Percentiles rank a stretch among this genome's conserved stretches.
These are phyloP conservation scores for Lachnellula suecica DNA, from an alignment of 2,329 filamentous ascomycete species.

Conservation along the genomic window DNA sequence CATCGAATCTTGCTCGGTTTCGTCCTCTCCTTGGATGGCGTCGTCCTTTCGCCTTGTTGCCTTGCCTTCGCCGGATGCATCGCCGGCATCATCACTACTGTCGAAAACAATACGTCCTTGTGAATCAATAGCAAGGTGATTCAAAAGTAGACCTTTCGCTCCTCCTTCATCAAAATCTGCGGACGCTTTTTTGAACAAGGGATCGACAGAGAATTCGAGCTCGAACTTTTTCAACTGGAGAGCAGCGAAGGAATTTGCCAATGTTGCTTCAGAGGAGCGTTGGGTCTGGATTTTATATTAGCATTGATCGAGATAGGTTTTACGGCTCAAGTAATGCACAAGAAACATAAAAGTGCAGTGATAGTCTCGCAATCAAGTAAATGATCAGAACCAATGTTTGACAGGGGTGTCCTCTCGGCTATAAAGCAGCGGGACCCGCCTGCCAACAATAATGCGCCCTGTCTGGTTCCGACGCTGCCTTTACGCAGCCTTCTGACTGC, in stretches of 20 bases:
- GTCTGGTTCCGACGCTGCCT: too few species aligned
- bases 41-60: constrained; percentile 57
- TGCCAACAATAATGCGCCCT: too few species aligned
- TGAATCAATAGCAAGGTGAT: constrained; percentile 93
- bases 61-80: constrained; percentile 42
- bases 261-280: constrained; percentile 86
- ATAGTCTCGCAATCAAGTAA: too few species aligned
- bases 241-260: constrained; percentile 84
- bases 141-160: constrained; percentile 90
- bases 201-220: constrained; percentile 93
- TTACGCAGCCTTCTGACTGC: too few species aligned
- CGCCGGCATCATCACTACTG: constrained; percentile 82
- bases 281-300: constrained; percentile 48
- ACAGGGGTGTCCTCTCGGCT: too few species aligned
- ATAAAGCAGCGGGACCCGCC: too few species aligned
- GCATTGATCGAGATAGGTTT: constrained; percentile 16
- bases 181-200: constrained; percentile 98
- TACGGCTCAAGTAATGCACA: background rate
- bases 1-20: constrained; percentile 37
- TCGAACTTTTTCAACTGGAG: constrained; percentile 97
- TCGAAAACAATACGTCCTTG: constrained; percentile 96
- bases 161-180: constrained; percentile 98
- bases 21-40: constrained; percentile 48
- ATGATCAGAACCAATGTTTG: too few species aligned
- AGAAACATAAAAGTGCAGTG: too few species aligned